phyloP scores from a whole-genome alignment of 2,329 filamentous ascomycete genomes.

The Aureobasidium zeae region DNA sequence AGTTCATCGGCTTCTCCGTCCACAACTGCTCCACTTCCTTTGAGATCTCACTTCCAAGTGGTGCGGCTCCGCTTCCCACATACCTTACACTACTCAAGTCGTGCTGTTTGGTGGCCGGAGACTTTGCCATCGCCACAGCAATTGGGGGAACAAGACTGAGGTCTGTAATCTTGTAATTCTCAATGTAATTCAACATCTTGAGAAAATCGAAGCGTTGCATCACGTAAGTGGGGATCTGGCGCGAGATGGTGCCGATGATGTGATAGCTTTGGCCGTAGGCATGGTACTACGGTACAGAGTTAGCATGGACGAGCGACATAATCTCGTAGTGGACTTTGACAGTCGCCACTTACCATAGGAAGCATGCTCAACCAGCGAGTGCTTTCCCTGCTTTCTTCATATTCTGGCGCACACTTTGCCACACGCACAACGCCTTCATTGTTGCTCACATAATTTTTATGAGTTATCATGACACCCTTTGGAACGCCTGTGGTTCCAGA shows the following conservation, averaged over 20 bases:
- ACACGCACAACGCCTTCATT: constrained; percentile 50
- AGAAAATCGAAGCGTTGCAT: constrained; percentile 71
- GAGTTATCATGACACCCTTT: constrained; percentile 66
- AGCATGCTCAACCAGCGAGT: constrained; percentile 55
- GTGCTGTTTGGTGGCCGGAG: constrained; percentile 54
- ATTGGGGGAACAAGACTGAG: constrained; percentile 66
- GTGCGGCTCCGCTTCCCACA: constrained; percentile 60
- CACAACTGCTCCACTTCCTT: constrained; percentile 51
- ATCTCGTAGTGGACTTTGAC: no score
- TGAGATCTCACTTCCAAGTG: constrained; percentile 38
- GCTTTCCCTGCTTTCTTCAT: constrained; percentile 35
- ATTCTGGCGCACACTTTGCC: constrained; percentile 39
- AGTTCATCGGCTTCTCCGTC: constrained; percentile 38
- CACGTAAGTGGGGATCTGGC: constrained; percentile 60
- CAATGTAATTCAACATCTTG: constrained; percentile 58
- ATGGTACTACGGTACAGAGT: constrained; percentile 34
- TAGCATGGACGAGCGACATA: no score
- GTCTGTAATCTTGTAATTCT: constrained; percentile 59
- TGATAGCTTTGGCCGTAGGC: constrained; percentile 57
- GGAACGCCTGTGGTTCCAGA: constrained; percentile 65
- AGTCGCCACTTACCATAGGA: constrained; percentile 48
- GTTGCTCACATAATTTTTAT: constrained; percentile 67
- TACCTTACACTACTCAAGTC: constrained; percentile 57
- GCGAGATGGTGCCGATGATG: constrained; percentile 48
- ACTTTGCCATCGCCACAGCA: constrained; percentile 62